Percentiles rank a stretch among this genome's conserved stretches.
Conservation (phyloP, 306 rosid genomes). For the Argentina anserina region DNA sequence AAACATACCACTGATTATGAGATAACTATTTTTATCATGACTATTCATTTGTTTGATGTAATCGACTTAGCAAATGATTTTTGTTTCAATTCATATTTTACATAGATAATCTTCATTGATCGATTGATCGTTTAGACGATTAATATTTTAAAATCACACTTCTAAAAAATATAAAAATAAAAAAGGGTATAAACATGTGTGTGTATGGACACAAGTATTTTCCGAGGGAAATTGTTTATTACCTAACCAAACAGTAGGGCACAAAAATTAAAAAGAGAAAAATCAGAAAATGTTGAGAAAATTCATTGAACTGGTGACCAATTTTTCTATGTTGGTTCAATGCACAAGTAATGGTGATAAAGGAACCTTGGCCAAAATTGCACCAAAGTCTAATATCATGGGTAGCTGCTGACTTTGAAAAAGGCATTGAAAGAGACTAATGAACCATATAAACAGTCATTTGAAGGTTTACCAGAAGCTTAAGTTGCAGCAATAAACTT, state of each 20-base stretch:
- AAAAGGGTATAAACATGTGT: too few species aligned
- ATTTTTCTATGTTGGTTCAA: slow-evolving; percentile 4
- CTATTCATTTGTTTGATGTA: too few species aligned
- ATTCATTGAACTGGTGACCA: slow-evolving; percentile 12
- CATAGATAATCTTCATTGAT: too few species aligned
- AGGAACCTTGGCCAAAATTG: neutral
- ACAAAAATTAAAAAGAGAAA: slow-evolving; percentile 9
- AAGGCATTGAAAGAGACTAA: neutral
- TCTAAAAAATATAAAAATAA: too few species aligned
- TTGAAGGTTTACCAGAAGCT: neutral
- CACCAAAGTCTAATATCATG: neutral
- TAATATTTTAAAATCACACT: too few species aligned
- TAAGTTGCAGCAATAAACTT: too few species aligned
- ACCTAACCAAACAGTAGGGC: neutral
- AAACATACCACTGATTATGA: too few species aligned
- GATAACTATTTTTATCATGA: too few species aligned
- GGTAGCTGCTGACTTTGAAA: neutral
- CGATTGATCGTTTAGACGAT: too few species aligned
- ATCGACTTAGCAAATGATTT: too few species aligned
- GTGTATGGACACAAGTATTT: too few species aligned
- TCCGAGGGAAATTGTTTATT: neutral
- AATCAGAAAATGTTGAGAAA: slow-evolving; percentile 18
- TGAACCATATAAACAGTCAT: neutral
- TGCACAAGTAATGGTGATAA: slow-evolving; percentile 19
- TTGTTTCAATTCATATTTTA: too few species aligned